These are phyloP conservation scores for Aspergillus awamori DNA, from an alignment of 2,329 filamentous ascomycete species.

Conservation along the genomic window DNA sequence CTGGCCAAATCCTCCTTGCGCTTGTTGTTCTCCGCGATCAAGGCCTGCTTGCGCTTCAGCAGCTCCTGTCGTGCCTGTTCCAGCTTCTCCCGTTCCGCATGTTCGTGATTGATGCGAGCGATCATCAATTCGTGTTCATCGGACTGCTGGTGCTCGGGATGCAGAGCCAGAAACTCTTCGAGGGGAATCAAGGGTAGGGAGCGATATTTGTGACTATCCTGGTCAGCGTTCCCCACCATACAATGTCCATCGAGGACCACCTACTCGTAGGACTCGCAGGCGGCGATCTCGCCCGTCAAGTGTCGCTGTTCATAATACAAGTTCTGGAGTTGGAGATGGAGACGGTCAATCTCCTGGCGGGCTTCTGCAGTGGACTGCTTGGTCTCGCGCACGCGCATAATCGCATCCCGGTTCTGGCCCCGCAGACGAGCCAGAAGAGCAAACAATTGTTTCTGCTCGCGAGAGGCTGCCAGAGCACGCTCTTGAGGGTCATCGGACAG, in stretches of 20 bases:
- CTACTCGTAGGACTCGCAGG: slow-evolving; percentile 89
- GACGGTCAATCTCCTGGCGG: slow-evolving; percentile 83
- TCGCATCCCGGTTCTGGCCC: slow-evolving; percentile 78
- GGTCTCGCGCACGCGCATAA: slow-evolving; percentile 79
- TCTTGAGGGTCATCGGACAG: slow-evolving; percentile 48
- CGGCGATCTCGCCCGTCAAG: slow-evolving; percentile 83
- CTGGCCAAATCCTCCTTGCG: slow-evolving; percentile 90
- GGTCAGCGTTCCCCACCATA: background rate
- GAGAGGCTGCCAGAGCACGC: slow-evolving; percentile 63
- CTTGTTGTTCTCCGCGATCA: slow-evolving; percentile 81
- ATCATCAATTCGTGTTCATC: slow-evolving; percentile 84
- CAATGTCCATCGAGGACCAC: slow-evolving; percentile 39
- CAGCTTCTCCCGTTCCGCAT: slow-evolving; percentile 77
- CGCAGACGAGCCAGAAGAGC: slow-evolving; percentile 79
- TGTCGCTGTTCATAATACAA: slow-evolving; percentile 95
- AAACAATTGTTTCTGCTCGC: slow-evolving; percentile 77
- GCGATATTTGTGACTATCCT: slow-evolving; percentile 72
- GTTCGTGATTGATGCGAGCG: slow-evolving; percentile 87
- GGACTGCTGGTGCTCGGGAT: slow-evolving; percentile 72
- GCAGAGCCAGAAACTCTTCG: slow-evolving; percentile 75
- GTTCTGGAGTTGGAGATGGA: slow-evolving; percentile 93
- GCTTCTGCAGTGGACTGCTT: slow-evolving; percentile 85
- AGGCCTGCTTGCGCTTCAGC: slow-evolving; percentile 69
- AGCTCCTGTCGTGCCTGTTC: slow-evolving; percentile 82
- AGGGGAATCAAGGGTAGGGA: slow-evolving; percentile 81